phyloP scores from a whole-genome alignment of 2,329 filamentous ascomycete genomes.

The Aurifilum marmelostoma region DNA sequence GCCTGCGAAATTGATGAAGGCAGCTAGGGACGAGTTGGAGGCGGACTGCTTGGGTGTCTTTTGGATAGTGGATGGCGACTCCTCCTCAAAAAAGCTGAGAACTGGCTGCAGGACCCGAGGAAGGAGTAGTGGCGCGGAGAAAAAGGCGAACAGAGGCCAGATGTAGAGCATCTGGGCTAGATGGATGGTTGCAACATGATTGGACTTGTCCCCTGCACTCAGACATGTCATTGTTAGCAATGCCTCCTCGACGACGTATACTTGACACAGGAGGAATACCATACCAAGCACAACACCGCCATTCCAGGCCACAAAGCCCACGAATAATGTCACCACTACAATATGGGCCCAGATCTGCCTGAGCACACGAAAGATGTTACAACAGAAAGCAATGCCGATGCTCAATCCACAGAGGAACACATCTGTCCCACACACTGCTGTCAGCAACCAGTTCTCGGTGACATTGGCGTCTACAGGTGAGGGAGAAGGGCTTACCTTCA shows the following conservation, averaged over 20 bases:
- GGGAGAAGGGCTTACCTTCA: slow-evolving; percentile 47
- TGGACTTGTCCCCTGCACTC: slow-evolving; percentile 80
- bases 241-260: neutral
- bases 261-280: slow-evolving; percentile 27
- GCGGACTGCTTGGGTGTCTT: neutral
- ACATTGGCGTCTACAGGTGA: too few relatives aligned
- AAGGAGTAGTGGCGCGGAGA: slow-evolving; percentile 78
- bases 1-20: slow-evolving; percentile 40
- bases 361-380: slow-evolving; percentile 51
- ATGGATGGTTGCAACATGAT: slow-evolving; percentile 88
- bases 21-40: slow-evolving; percentile 33
- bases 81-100: slow-evolving; percentile 24
- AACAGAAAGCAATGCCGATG: slow-evolving; percentile 60
- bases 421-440: slow-evolving; percentile 45
- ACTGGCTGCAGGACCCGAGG: slow-evolving; percentile 50
- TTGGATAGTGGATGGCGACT: neutral
- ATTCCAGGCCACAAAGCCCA: slow-evolving; percentile 80
- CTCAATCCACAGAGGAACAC: slow-evolving; percentile 64
- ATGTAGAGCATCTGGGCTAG: slow-evolving; percentile 93
- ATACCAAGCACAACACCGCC: slow-evolving; percentile 86
- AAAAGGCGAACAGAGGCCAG: slow-evolving; percentile 88
- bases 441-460: slow-evolving; percentile 47
- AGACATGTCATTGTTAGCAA: slow-evolving; percentile 34
- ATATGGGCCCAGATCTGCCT: slow-evolving; percentile 62
- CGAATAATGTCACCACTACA: slow-evolving; percentile 68